Base-by-base conservation (phyloP, 371 early-diverging fungal genomes). In the Mortierella sp. region DNA sequence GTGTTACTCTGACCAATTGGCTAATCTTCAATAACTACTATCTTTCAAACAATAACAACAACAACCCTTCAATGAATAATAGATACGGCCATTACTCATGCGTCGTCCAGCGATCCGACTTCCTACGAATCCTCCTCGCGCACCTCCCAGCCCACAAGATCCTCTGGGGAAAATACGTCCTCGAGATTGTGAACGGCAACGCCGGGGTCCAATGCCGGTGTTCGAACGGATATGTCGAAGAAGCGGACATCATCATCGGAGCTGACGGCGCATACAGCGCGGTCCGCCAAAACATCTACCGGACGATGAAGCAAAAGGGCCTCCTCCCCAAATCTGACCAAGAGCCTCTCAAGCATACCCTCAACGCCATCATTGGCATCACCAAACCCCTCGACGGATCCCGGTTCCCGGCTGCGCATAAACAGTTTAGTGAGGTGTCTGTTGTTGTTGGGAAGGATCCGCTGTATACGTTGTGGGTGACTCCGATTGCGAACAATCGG, bases 181-280 rank as follows among this genome's bases (percentile, higher is more conserved):
- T 83, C 55, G 83, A 83, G 24, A 72, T 80, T 21, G 80, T 83
- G 11, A 77, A 43, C 24, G 83, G 83, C 28, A 59, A 79, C 24
- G 67, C 57, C 3, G 83, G 83, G 16, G 80, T 83, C 24, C 83
- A 83, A 57, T 77, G 77, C 51, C 80, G 83, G 16, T 83, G 83
- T 61, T 73, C 80, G 14, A 83, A 83, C 46, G 83, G 83, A 9
- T 43, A 72, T 46, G 73, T 83, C 34, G 74, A 80, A 31, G 77
- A 83, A 26, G 83, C 76, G 16, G 80, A 80, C 54, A 73, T 83
- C 57, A 74, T 83, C 40, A 74, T 82, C 26, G 83, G 83, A 19
- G 83, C 83, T 43, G 83, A 82, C 73, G 83, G 83, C 3, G 80
- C 80, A 4, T 59, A 80, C 67, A 69, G 70, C 8, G 80, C 83